Evolutionary conservation across 2,329 filamentous ascomycete genomes (phyloP), one percentile per base, ranked within the genome.

Genomic region (Alternaria gaisen): DNA sequence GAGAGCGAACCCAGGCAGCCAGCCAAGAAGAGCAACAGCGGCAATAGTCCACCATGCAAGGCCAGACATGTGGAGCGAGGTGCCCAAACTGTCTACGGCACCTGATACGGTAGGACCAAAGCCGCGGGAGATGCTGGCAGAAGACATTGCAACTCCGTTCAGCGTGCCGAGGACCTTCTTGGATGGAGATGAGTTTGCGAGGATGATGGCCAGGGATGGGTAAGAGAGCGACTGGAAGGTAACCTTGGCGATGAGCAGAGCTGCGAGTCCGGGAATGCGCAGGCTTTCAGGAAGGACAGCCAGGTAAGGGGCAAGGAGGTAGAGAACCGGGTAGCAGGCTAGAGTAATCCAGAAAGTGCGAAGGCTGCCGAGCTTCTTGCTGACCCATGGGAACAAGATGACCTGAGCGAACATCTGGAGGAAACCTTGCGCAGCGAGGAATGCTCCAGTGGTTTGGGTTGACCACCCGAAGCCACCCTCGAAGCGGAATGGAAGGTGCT

Each of bases 1-100:
- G 79, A 97, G 91, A 75, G 88, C 88, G 61, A 73, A 67, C 5
- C 75, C 72, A 12, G 76, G 76, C 18, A 71, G 64, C 74, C 76
- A 79, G 46, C 94, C 95, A 14, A 88, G 78, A 11, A 92, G 80
- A 34, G 93, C 92, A 32, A 97, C 88, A 4, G 91, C 72, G 9
- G 91, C 92, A 66, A 90, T 94, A 63, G 89, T 89, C 95, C 95
- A 99, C 94, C 95, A 99, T 0, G 93, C 91, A 34, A 97, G 84
- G 20, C 93, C 93, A 5, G 93, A 94, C 76, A 93, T 94, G 36
- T 94, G 93, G 7, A 89, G 85, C 66, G 88, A 85, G 36, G 96
- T 85, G 52, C 95, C 95, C 53, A 90, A 83, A 5, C 93, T 87
- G 79, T 97, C 96, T 24, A 98, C 85, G 28, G 93, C 82, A 2